Evolutionary conservation across 805 yeast species (phyloP).

Genomic region (Suhomyces vadensis): DNA sequence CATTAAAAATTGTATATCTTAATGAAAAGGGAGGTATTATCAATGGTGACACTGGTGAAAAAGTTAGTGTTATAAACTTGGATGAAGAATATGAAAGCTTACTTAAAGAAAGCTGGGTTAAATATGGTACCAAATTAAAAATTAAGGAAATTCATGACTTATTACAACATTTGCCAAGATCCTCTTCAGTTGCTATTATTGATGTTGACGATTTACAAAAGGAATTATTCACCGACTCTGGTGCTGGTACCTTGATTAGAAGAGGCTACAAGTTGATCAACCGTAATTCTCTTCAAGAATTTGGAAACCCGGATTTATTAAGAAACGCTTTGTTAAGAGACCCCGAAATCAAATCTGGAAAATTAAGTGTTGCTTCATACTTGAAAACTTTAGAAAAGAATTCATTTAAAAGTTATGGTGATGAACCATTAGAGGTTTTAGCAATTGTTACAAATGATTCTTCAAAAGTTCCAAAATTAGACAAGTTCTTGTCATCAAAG

Average conservation of each 20-base stretch:
- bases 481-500: conserved; percentile 82
- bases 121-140: conserved; percentile 96
- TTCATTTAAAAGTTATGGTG: conserved; percentile 80
- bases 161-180: conserved; percentile 90
- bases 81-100: conserved; percentile 94
- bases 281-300: conserved; percentile 67
- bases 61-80: conserved; percentile 83
- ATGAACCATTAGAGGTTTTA: conserved; percentile 92
- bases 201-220: conserved; percentile 93
- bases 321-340: conserved; percentile 78
- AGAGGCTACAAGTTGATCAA: conserved; percentile 89
- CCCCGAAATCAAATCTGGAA: conserved; percentile 68
- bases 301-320: conserved; percentile 71
- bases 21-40: conserved; percentile 98
- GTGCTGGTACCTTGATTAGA: conserved; percentile 98
- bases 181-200: conserved; percentile 96
- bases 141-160: conserved; percentile 95
- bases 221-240: conserved; percentile 96
- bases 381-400: conserved; percentile 65
- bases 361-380: conserved; percentile 76
- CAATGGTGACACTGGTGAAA: conserved; percentile 89
- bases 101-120: conserved; percentile 95
- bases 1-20: conserved; percentile 91
- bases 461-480: conserved; percentile 64
- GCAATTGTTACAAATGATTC: conserved; percentile 71